Conservation (phyloP, 2,329 filamentous ascomycete species). For the Sclerotinia glacialis region DNA sequence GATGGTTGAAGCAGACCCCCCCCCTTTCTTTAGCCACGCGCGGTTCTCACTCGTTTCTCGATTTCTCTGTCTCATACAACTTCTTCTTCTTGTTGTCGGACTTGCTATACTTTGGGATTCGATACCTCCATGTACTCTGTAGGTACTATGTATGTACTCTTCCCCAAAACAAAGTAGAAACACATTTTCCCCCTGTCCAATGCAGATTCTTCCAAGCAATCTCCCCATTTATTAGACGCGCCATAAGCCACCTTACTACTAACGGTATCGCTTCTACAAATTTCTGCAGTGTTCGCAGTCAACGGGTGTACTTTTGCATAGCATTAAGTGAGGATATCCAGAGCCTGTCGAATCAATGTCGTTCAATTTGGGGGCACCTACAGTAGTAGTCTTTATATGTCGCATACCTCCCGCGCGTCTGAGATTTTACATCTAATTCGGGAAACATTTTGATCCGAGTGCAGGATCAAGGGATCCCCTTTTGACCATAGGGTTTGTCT, state of each 20-base stretch:
- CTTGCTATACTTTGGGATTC: neutral
- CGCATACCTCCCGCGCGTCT: slow-evolving; percentile 11
- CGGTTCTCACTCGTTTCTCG: neutral
- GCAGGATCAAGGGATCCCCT: slow-evolving; percentile 14
- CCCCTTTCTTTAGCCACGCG: slow-evolving; percentile 18
- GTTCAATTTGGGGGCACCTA: slow-evolving; percentile 10
- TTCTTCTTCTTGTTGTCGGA: neutral
- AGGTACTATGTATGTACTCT: no score
- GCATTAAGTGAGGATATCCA: neutral
- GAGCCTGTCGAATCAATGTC: slow-evolving; percentile 8
- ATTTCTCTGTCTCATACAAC: neutral
- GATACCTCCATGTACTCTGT: neutral
- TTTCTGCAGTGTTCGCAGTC: slow-evolving; percentile 11
- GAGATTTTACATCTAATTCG: slow-evolving; percentile 19
- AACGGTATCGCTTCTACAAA: slow-evolving; percentile 14
- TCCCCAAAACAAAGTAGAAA: slow-evolving; percentile 3
- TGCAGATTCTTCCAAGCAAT: slow-evolving; percentile 9
- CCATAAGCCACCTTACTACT: slow-evolving; percentile 13
- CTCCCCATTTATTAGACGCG: slow-evolving; percentile 20
- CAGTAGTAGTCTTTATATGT: slow-evolving; percentile 17
- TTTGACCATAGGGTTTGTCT: slow-evolving; percentile 10
- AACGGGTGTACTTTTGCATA: slow-evolving; percentile 13
- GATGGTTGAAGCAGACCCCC: neutral
- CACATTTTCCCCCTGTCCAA: slow-evolving; percentile 15
- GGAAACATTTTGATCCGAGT: slow-evolving; percentile 10